Base-by-base conservation (phyloP, 305 asterid genomes). In the Fraxinus xanthoxyloides region DNA sequence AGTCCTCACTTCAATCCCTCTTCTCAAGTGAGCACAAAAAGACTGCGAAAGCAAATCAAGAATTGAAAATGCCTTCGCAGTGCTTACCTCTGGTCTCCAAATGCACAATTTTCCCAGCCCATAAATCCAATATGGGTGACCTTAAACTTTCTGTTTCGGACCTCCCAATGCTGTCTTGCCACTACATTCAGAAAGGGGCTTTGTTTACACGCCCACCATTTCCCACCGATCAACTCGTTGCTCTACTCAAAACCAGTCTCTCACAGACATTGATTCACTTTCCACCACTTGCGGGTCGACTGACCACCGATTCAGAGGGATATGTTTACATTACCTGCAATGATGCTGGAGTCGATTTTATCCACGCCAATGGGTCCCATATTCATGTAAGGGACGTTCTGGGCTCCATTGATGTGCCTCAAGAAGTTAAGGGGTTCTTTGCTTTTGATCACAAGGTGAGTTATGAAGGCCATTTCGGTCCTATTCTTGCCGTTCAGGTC, bases 401-500 rank as follows among this genome's bases (percentile, higher is more conserved):
- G 63, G 56, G 61, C 28, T 59, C 63, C 4, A 30, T n/a, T 30
- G 56, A 82, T 26, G 72, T 82, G 13, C 82, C 85, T 12, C 78
- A 48, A 19, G 48, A 51, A 9, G n/a, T 56, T 6, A 81, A 76
- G 0, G 79, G 82, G 48, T 84, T 79, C 34, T 86, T 88, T 31
- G 40, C 85, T 2, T 75, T 84, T 0, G 86, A 86, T 0, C 4
- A 26, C 0, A 84, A 80, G 9, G 84, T 85, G 9, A 85, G 86
- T 24, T 85, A 81, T n/a, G 82, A 75, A 61, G 91, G 87, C 3
- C 86, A 85, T 77, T 84, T 76, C 28, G 78, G 8, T 2, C 87
- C 90, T 9, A 75, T 85, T 48, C 76, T 86, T 0, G 87, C 81
- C 0, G 89, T 86, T 0, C 87, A 88, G 35, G 82, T 85, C 23